Conservation (phyloP, 2,329 filamentous ascomycete genomes). For the Scedosporium boydii region DNA sequence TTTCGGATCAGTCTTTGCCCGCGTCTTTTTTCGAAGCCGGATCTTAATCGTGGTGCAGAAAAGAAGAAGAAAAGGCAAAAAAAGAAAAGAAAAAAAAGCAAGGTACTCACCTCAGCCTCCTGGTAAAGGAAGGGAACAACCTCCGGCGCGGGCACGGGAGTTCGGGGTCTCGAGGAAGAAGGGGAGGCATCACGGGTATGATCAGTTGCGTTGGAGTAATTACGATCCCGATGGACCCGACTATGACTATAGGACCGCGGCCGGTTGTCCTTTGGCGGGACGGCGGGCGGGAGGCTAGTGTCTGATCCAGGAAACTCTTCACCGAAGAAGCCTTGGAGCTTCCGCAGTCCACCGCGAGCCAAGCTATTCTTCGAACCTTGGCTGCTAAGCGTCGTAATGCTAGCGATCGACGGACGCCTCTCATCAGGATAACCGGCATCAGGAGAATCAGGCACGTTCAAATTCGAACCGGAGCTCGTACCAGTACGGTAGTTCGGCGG, state of each 20-base stretch:
- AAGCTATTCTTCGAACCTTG: constrained; percentile 68
- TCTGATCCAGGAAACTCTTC: constrained; percentile 73
- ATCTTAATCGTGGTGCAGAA: constrained; percentile 7
- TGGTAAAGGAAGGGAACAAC: constrained; percentile 98
- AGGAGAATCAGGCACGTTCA: constrained; percentile 49
- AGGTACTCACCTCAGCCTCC: constrained; percentile 59
- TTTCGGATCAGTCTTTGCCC: not conserved
- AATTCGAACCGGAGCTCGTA: constrained; percentile 18
- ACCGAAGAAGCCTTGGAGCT: constrained; percentile 84
- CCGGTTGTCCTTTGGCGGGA: constrained; percentile 47
- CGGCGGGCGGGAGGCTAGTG: constrained; percentile 48
- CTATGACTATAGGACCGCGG: constrained; percentile 53
- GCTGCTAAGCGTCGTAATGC: constrained; percentile 77
- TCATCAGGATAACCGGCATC: constrained; percentile 49
- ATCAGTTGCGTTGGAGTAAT: constrained; percentile 69
- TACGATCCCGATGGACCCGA: constrained; percentile 58
- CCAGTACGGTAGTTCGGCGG: constrained; percentile 18
- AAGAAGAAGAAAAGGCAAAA: constrained; percentile 4
- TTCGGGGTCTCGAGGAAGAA: constrained; percentile 65
- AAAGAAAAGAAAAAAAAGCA: not conserved
- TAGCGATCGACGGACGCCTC: constrained; percentile 78
- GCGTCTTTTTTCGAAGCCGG: not conserved
- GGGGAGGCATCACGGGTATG: constrained; percentile 68
- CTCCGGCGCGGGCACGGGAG: constrained; percentile 81
- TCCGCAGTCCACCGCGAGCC: constrained; percentile 65